Base-by-base conservation (phyloP, 1,139 yeast genomes). In the Taphrina pruni region DNA sequence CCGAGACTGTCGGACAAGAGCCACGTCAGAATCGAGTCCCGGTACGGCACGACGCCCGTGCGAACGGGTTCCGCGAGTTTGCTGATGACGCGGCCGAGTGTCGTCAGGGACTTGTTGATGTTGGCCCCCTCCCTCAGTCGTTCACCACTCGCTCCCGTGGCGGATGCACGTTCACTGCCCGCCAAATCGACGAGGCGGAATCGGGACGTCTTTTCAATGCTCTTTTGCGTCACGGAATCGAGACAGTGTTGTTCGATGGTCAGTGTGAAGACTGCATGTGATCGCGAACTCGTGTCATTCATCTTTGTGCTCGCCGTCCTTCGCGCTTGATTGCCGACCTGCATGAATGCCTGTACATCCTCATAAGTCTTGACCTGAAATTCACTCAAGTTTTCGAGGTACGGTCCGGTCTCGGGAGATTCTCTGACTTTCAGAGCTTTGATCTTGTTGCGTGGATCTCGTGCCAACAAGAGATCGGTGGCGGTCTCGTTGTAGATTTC, bases 401-500 rank as follows among this genome's bases (percentile, higher is more conserved):
- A 87, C 0, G 90, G 89, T 0, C 89, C 87, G 0, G 81, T 79
- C 9, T 78, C 76, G 0, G 88, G 88, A 70, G 85, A 84, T 72
- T 84, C 88, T 70, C 88, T 77, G 9, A 87, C 85, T 62, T 81
- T 80, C 72, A 81, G 82, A 11, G 71, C 77, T 75, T 88, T 92
- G 35, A 32, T 41, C 2, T 39, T 52, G 11, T 58, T 43, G 8
- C 67, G 55, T 20, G 60, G 67, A 36, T 64, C 66, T 21, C 72
- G 66, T 6, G 74, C 71, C 12, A 77, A 77, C 35, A 88, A 76
- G 60, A 88, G 78, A 75, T 88, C 93, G 69, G 83, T 80, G 0
- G 87, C 90, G 71, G 83, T 84, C 76, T 89, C 95, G 74, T 89
- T 89, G 76, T 89, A 89, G 12, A 89, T 86, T 74, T 89, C 94